A percentile compares a stretch with the other conserved stretches of the same genome.
Evolutionary conservation across 75 land plant species (phyloP).

Genomic region (Chamaecyparis obtusa): DNA sequence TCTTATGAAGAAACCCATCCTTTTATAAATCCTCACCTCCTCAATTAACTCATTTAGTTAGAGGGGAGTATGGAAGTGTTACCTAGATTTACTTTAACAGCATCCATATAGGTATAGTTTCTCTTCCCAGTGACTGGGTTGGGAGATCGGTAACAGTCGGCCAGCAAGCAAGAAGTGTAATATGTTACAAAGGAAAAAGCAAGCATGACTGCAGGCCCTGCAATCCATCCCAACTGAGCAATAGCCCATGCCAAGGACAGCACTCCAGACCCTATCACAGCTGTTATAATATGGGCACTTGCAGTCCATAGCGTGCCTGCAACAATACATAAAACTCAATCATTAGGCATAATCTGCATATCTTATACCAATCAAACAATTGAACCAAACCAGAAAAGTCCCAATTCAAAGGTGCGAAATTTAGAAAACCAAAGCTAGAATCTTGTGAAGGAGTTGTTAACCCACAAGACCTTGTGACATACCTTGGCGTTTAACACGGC

Average conservation of each 20-base stretch:
- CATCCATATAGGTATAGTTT: constrained; percentile 73
- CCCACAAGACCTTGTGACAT: neutral
- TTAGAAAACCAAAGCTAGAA: too few relatives aligned
- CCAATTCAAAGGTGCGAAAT: too few relatives aligned
- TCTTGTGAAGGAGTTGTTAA: too few relatives aligned
- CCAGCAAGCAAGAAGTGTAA: constrained; percentile 55
- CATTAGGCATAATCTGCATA: neutral
- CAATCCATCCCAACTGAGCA: constrained; percentile 84
- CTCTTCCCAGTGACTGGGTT: constrained; percentile 73
- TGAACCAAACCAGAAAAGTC: neutral
- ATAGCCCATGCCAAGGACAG: constrained; percentile 82
- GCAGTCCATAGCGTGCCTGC: constrained; percentile 63
- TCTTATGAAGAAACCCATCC: too few relatives aligned
- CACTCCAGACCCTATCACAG: constrained; percentile 81
- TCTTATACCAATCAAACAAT: neutral
- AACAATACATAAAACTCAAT: neutral
- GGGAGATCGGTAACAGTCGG: constrained; percentile 69
- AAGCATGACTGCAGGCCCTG: constrained; percentile 59
- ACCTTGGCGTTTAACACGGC: constrained; percentile 47
- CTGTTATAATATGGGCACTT: constrained; percentile 82
- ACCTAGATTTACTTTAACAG: constrained; percentile 37
- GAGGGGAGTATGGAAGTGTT: neutral
- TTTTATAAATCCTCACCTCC: too few relatives aligned
- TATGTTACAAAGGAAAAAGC: constrained; percentile 59
- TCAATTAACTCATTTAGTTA: too few relatives aligned